These are phyloP conservation scores for Chlamydomonas sp. DNA, from an alignment of 139 green algal species.

Conservation along the genomic window DNA sequence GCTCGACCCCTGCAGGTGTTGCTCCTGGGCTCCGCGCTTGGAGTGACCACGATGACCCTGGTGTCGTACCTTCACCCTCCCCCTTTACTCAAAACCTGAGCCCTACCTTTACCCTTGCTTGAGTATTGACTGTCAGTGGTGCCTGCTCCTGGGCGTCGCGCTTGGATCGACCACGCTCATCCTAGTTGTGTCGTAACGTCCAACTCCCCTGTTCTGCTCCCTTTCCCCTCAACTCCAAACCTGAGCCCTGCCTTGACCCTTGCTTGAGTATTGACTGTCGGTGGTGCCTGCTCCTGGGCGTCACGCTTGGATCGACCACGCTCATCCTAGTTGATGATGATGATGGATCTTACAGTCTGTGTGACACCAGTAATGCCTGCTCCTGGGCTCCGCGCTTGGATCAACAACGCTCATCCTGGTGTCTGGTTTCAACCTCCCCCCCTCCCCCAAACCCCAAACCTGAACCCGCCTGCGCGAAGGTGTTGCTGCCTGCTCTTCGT, in stretches of 20 bases:
- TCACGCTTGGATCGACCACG: slow-evolving; percentile 71
- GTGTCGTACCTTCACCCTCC: too few species aligned
- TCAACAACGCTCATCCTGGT: slow-evolving; percentile 74
- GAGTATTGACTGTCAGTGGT: slow-evolving; percentile 27
- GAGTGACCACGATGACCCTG: background rate
- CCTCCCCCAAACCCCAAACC: slow-evolving; percentile 68
- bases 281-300: slow-evolving; percentile 63
- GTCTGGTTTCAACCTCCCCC: slow-evolving; percentile 43
- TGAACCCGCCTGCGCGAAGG: too few species aligned
- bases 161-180: slow-evolving; percentile 70
- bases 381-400: slow-evolving; percentile 63
- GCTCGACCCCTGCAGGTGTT: background rate
- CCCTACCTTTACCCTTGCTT: background rate
- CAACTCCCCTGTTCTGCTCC: too few species aligned
- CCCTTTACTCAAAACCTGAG: too few species aligned
- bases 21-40: background rate
- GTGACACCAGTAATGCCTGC: slow-evolving; percentile 56
- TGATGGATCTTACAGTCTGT: too few species aligned
- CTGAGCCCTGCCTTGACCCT: too few species aligned
- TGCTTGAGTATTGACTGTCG: too few species aligned
- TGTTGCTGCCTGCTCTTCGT: too few species aligned
- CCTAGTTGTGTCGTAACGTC: too few species aligned
- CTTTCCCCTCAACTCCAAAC: too few species aligned
- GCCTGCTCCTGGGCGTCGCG: slow-evolving; percentile 57
- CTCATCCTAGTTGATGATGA: too few species aligned